Percentiles rank a stretch among this genome's conserved stretches.
These are phyloP conservation scores for Drechslerella coelobrocha DNA, from an alignment of 2,329 filamentous ascomycete genomes.

Conservation along the genomic window DNA sequence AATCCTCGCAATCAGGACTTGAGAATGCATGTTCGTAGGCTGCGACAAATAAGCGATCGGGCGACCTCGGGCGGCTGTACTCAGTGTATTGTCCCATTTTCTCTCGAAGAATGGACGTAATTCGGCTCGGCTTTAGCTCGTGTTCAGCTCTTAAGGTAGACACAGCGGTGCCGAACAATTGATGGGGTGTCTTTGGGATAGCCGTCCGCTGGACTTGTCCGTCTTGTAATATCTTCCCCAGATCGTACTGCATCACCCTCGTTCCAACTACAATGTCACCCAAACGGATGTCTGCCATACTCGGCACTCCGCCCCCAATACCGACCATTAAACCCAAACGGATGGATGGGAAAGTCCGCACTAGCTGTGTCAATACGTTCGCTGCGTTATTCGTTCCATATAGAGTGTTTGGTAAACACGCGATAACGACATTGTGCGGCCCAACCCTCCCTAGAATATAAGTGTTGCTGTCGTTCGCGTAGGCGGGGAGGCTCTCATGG, in stretches of 20 bases:
- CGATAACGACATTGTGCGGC: conserved; percentile 57
- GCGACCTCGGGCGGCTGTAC: conserved; percentile 12
- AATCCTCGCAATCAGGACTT: conserved; percentile 10
- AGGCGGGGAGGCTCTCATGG: conserved; percentile 29
- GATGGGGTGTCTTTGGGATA: conserved; percentile 23
- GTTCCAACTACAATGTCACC: conserved; percentile 55
- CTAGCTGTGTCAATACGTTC: conserved; percentile 56
- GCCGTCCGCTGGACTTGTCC: conserved; percentile 35
- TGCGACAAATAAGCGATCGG: conserved; percentile 16
- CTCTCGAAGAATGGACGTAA: conserved; percentile 29
- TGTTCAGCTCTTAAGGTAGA: conserved; percentile 28
- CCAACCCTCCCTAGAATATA: conserved; percentile 55
- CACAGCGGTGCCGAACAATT: conserved; percentile 13
- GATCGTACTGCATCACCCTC: conserved; percentile 55
- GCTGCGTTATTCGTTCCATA: conserved; percentile 58
- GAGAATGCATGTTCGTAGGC: conserved; percentile 17
- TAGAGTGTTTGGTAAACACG: conserved; percentile 56
- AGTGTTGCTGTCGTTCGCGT: conserved; percentile 51
- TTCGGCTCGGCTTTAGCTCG: conserved; percentile 5
- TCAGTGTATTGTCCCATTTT: conserved; percentile 12
- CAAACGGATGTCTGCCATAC: conserved; percentile 52
- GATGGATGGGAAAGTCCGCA: conserved; percentile 55
- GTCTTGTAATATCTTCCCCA: conserved; percentile 51
- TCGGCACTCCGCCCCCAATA: conserved; percentile 53
- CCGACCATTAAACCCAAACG: conserved; percentile 54